Percentiles rank a stretch among this genome's conserved stretches.
These are phyloP conservation scores for Pythium coloratum DNA, from an alignment of 352 stramenopile genomes.

Conservation along the genomic window DNA sequence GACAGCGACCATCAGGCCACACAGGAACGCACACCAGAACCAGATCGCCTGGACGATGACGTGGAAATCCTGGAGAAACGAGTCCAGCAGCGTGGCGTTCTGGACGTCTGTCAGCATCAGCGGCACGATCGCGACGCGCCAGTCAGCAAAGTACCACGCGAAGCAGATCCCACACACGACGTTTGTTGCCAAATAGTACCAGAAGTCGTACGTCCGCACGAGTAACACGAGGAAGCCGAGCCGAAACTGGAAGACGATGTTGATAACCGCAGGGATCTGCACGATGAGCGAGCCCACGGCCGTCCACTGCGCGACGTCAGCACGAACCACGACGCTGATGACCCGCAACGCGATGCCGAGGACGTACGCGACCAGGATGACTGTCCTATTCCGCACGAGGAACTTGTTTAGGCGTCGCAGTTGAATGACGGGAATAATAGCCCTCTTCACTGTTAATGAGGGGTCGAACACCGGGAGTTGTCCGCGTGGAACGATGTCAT, in stretches of 20 bases:
- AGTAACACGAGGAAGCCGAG: slow-evolving; percentile 14
- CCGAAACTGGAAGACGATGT: slow-evolving; percentile 15
- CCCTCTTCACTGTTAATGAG: slow-evolving; percentile 11
- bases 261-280: slow-evolving; percentile 8
- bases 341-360: slow-evolving; percentile 5
- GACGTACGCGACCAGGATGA: slow-evolving; percentile 13
- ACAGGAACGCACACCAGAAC: slow-evolving; percentile 8
- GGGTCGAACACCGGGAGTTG: slow-evolving; percentile 18
- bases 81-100: slow-evolving; percentile 16
- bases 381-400: not conserved
- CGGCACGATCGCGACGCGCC: slow-evolving; percentile 5
- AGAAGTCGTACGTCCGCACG: slow-evolving; percentile 22
- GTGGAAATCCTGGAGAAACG: slow-evolving; percentile 20
- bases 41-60: slow-evolving; percentile 6
- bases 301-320: slow-evolving; percentile 1
- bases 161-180: slow-evolving; percentile 5
- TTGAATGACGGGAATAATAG: not conserved
- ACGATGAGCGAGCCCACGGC: slow-evolving; percentile 8
- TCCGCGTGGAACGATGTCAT: slow-evolving; percentile 14
- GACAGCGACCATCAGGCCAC: slow-evolving; percentile 1
- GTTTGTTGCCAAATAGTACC: slow-evolving; percentile 23
- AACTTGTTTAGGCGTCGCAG: slow-evolving; percentile 5
- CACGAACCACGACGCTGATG: not conserved
- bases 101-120: slow-evolving; percentile 1
- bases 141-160: slow-evolving; percentile 13